Base-by-base conservation (phyloP, 495 filamentous ascomycete genomes). In the Podospora pseudoanserina region DNA sequence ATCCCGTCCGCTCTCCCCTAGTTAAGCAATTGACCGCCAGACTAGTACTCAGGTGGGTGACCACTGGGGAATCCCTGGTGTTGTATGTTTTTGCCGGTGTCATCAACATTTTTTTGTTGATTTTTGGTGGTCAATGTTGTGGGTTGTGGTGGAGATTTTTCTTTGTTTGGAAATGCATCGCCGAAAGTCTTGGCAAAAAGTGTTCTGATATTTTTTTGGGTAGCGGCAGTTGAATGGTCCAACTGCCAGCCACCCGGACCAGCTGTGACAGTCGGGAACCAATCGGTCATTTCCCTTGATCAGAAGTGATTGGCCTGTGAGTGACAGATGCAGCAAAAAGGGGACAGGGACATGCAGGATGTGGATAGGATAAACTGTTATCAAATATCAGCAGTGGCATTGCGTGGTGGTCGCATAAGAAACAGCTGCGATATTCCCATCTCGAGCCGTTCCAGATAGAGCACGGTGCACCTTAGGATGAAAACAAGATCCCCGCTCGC, bases 1-100 rank as follows among this genome's bases (percentile, higher is more conserved):
- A 79, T 79, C 79, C 81, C 80, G 80, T 83, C 79, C 79, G 81
- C 78, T 82, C 80, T 79, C 76, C 79, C 79, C 74, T 80, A 78
- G 77, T 76, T 73, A 78, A 79, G 72, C 76, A 64, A 64, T 60
- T 65, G 59, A 68, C 63, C 67, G 67, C 67, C 53, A 60, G 67
- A 68, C 61, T 64, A 68, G 67, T 68, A 68, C 56, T 59, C 56
- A 59, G 56, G 56, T 59, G 56, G 56, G 56, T 59, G 56, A 59
- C 39, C 39, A 49, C 39, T 49, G 39, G 39, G 39, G 39, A 49
- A 49, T 49, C 39, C 39, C 39, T 49, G 39, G 39, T 49, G 39
- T 49, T 49, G 39, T 49, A 49, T 49, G 39, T 49, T 49, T 49
- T 49, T 49, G 9, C 13, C 15, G 2, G 39, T 13, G 13, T 13